phyloP scores from a whole-genome alignment of 352 stramenopile genomes.

The Globisporangium lucens region DNA sequence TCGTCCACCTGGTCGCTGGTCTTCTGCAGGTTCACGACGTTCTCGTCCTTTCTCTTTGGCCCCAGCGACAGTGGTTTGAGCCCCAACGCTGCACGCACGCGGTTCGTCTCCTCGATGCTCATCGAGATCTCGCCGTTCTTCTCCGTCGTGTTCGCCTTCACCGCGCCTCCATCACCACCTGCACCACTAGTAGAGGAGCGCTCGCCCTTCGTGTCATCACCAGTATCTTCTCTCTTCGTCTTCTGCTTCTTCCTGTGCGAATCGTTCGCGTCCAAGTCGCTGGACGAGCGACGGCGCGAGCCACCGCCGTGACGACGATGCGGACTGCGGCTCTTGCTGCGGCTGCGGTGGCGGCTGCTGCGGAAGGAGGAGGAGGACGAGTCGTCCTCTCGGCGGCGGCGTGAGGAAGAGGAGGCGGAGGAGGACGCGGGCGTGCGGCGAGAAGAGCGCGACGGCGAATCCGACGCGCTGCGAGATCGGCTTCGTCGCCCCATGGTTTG shows the following conservation, averaged over 20 bases:
- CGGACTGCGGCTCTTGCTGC: slow-evolving; percentile 24
- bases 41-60: slow-evolving; percentile 40
- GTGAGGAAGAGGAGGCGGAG: slow-evolving; percentile 11
- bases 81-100: slow-evolving; percentile 58
- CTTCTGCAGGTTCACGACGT: slow-evolving; percentile 69
- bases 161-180: neutral
- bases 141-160: slow-evolving; percentile 34
- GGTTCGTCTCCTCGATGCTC: slow-evolving; percentile 84
- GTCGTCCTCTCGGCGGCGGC: slow-evolving; percentile 21
- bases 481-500: slow-evolving; percentile 21
- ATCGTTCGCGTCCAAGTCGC: slow-evolving; percentile 12
- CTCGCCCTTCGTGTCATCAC: neutral
- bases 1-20: slow-evolving; percentile 48
- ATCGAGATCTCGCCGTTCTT: slow-evolving; percentile 82
- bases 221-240: neutral
- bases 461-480: slow-evolving; percentile 25
- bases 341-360: slow-evolving; percentile 16
- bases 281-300: slow-evolving; percentile 10
- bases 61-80: slow-evolving; percentile 69
- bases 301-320: slow-evolving; percentile 9
- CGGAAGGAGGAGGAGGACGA: slow-evolving; percentile 12
- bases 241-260: slow-evolving; percentile 2
- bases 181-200: neutral
- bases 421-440: slow-evolving; percentile 16
- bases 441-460: slow-evolving; percentile 27